Conservation (phyloP, 345 rosid species). For the Litchi chinensis region DNA sequence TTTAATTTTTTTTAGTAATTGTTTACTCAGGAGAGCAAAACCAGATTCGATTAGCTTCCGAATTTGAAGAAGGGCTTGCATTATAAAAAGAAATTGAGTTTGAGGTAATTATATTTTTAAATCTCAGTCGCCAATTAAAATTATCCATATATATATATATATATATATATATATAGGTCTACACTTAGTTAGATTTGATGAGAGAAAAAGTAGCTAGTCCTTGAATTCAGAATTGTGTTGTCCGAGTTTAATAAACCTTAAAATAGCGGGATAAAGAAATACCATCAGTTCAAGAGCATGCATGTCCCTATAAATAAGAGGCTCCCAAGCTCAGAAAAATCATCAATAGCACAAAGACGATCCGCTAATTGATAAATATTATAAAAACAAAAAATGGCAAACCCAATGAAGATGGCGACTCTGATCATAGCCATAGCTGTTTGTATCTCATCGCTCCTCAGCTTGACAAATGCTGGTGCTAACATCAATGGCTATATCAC, state of each 20-base stretch:
- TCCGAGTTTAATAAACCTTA: background rate
- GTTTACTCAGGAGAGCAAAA: no score
- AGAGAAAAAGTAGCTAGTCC: no score
- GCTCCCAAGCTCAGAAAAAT: background rate
- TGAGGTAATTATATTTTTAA: no score
- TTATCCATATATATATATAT: no score
- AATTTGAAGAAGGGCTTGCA: no score
- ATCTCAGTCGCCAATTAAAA: no score
- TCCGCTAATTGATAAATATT: background rate
- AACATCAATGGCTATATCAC: background rate
- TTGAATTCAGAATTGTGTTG: no score
- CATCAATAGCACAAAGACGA: background rate
- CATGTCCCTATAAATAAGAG: background rate
- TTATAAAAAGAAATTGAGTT: no score
- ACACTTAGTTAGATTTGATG: no score
- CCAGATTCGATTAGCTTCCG: no score
- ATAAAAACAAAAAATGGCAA: background rate
- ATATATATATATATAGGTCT: no score
- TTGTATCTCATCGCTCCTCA: background rate
- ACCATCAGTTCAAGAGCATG: background rate
- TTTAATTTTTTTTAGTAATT: no score
- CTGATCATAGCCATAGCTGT: background rate
- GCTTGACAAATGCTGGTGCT: background rate
- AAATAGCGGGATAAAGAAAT: background rate
- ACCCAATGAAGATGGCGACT: background rate